Base-by-base conservation (phyloP, 2,329 filamentous ascomycete genomes). In the Trichoderma brevicompactum region DNA sequence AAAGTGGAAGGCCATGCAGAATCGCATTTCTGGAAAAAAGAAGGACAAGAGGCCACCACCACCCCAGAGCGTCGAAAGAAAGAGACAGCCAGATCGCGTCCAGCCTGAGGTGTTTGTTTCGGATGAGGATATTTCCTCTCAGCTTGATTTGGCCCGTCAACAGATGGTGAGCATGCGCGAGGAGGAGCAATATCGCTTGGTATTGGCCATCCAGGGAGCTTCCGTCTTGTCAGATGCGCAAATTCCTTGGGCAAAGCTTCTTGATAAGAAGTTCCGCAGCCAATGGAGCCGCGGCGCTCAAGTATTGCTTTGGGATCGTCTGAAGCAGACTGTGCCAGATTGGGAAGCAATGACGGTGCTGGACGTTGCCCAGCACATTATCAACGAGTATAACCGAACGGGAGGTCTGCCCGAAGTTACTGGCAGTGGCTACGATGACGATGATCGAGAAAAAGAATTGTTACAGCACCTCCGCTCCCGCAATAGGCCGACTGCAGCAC, bases 1-100 rank as follows among this genome's bases (percentile, higher is more conserved):
- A 32, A 92, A 93, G 72, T 92, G 89, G 87, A 85, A 84, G 66
- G 69, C 76, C 7, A 74, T 80, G 72, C 76, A 79, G 60, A 69
- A 78, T 55, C 76, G 77, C 52, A 72, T 73, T 2, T 66, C 73
- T 7, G 73, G 73, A 17, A 74, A 72, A 32, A 77, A 78, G 58
- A 75, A 75, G 65, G 68, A 78, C 12, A 70, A 41, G 61, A 56
- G 36, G 8, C 13, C 38, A 23, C 12, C 32, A 7, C 2, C 52
- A 4, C 23, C 52, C 8, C 19, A 54, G 60, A 32, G 17, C 5
- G 36, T 41, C 4, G 61, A 64, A 12, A 55, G 23, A 40, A 63
- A 63, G 3, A 63, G 43, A 9, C 38, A 23, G 1, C 13, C 49
- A 7, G 6, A 36, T 9, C 49, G 43, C 7, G 32, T 7, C 40